Conservation (phyloP, 2,329 filamentous ascomycete species). For the Capronia coronata region DNA sequence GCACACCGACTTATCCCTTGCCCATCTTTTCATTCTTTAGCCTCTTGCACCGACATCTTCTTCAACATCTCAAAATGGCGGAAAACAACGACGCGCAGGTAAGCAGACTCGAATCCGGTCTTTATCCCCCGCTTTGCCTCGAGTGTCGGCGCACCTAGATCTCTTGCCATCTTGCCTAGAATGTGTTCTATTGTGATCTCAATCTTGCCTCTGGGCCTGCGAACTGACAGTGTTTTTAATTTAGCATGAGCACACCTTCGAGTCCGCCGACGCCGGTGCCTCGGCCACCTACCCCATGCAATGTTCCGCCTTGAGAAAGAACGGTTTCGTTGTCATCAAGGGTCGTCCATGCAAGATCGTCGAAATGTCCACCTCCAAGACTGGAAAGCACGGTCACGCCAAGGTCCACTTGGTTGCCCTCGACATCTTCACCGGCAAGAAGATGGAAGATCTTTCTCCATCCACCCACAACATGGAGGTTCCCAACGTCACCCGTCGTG, state of each 20-base stretch:
- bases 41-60: constrained; percentile 22
- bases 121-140: constrained; percentile 25
- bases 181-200: constrained; percentile 23
- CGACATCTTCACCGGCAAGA: constrained; percentile 99
- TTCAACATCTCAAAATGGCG: constrained; percentile 51
- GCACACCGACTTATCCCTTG: constrained; percentile 19
- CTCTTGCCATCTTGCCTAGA: neutral
- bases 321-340: constrained; percentile 98
- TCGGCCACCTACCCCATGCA: constrained; percentile 95
- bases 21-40: constrained; percentile 25
- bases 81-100: constrained; percentile 55
- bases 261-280: constrained; percentile 91
- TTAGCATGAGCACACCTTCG: constrained; percentile 73
- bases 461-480: constrained; percentile 88
- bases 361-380: constrained; percentile 99
- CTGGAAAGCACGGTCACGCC: constrained; percentile 99
- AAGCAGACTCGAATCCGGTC: constrained; percentile 34
- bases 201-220: constrained; percentile 15
- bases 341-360: constrained; percentile 99
- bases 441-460: constrained; percentile 97
- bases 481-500: constrained; percentile 81
- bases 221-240: constrained; percentile 19
- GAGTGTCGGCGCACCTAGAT: constrained; percentile 24
- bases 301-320: constrained; percentile 99
- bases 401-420: constrained; percentile 98